These are phyloP conservation scores for Penicillium subrubescens DNA, from an alignment of 495 filamentous ascomycete genomes.

Conservation along the genomic window DNA sequence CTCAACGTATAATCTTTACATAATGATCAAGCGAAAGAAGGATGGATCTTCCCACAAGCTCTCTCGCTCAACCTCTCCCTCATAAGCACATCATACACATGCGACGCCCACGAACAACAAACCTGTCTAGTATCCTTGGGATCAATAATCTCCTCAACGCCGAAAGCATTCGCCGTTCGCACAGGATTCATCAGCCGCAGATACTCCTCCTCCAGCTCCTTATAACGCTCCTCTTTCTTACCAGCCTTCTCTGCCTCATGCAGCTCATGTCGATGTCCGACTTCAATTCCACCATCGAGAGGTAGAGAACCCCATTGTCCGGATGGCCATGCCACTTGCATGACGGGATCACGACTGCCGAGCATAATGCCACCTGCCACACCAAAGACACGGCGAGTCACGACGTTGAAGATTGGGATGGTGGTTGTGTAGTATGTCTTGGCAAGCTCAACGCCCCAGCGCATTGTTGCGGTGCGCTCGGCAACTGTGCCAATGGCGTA, in stretches of 20 bases:
- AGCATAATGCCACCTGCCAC: constrained; percentile 66
- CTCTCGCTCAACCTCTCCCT: constrained; percentile 50
- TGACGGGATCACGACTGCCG: constrained; percentile 57
- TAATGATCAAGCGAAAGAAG: constrained; percentile 42
- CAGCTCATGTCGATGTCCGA: constrained; percentile 60
- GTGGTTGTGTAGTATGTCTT: constrained; percentile 62
- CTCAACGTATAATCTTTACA: neutral
- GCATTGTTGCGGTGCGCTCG: constrained; percentile 63
- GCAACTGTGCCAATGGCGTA: constrained; percentile 65
- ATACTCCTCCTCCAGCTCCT: constrained; percentile 61
- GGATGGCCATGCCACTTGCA: constrained; percentile 64
- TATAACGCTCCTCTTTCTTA: constrained; percentile 50
- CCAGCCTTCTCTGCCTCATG: constrained; percentile 54
- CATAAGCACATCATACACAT: constrained; percentile 56
- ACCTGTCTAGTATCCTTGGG: constrained; percentile 57
- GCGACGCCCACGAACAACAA: constrained; percentile 53
- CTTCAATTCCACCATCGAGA: constrained; percentile 63
- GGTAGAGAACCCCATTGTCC: constrained; percentile 63
- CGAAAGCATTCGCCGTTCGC: constrained; percentile 64
- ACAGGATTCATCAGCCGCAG: constrained; percentile 63
- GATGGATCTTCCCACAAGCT: constrained; percentile 53
- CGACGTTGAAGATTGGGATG: constrained; percentile 60
- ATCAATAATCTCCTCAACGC: constrained; percentile 66
- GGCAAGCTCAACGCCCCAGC: constrained; percentile 60
- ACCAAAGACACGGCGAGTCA: constrained; percentile 59